Evolutionary conservation across 768 basidiomycete genomes (phyloP).

Genomic region (Russula earlei): DNA sequence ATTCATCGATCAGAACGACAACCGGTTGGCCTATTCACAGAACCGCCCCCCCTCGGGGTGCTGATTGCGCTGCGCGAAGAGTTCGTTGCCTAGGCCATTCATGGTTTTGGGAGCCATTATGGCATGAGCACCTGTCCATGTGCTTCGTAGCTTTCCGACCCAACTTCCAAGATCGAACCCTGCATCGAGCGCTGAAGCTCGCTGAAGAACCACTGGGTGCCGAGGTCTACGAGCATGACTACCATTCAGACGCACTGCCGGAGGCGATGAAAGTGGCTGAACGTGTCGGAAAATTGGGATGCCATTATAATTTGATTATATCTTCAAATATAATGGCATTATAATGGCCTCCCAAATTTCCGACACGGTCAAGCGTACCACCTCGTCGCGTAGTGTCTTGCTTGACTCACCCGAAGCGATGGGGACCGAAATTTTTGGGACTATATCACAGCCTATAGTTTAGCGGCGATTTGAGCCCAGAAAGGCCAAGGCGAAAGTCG

Average conservation of each 20-base stretch:
- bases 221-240: conserved; percentile 21
- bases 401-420: conserved; percentile 16
- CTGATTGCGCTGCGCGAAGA: background rate
- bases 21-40: too few relatives aligned
- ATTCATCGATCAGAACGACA: conserved; percentile 21
- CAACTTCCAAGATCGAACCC: conserved; percentile 36
- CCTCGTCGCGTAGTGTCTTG: conserved; percentile 23
- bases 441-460: conserved; percentile 33
- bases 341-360: too few relatives aligned
- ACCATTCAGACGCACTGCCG: conserved; percentile 23
- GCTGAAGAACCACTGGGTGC: conserved; percentile 39
- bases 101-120: conserved; percentile 21
- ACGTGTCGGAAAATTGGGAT: too few relatives aligned
- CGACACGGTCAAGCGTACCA: conserved; percentile 24
- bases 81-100: conserved; percentile 16
- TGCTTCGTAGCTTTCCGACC: background rate
- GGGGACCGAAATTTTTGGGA: background rate
- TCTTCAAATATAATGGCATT: too few relatives aligned
- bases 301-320: too few relatives aligned
- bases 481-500: conserved; percentile 51
- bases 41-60: background rate
- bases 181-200: conserved; percentile 44
- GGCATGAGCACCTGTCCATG: conserved; percentile 5
- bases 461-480: conserved; percentile 42
- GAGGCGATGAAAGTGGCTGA: conserved; percentile 26